Evolutionary conservation across 2,329 filamentous ascomycete species (phyloP).

Genomic region (Pochonia chlamydosporia): DNA sequence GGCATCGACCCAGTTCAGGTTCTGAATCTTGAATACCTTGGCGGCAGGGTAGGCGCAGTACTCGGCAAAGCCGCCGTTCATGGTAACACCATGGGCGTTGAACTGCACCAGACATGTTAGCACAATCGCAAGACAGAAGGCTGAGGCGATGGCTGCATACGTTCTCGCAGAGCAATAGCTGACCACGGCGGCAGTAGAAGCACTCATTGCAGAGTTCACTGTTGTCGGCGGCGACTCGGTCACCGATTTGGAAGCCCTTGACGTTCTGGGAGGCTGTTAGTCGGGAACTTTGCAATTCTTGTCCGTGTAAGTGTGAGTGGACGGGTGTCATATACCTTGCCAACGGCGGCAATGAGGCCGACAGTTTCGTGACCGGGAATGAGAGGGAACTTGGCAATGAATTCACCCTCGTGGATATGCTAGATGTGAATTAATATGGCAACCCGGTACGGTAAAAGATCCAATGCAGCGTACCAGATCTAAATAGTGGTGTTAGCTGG

Average conservation of each 20-base stretch:
- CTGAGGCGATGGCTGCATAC: conserved; percentile 11
- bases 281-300: background rate
- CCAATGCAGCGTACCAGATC: conserved; percentile 26
- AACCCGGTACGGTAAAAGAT: background rate
- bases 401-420: conserved; percentile 65
- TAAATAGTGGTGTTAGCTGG: conserved; percentile 17
- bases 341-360: conserved; percentile 55
- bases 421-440: conserved; percentile 1
- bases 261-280: conserved; percentile 36
- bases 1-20: conserved; percentile 62
- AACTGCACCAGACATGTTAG: conserved; percentile 35
- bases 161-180: conserved; percentile 63
- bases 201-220: conserved; percentile 65
- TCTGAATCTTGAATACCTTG: conserved; percentile 59
- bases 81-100: conserved; percentile 59
- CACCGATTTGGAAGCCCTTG: conserved; percentile 53
- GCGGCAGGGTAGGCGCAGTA: conserved; percentile 51
- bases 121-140: background rate
- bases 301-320: background rate
- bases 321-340: conserved; percentile 25
- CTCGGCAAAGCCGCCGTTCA: conserved; percentile 68
- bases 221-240: conserved; percentile 60
- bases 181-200: conserved; percentile 66
- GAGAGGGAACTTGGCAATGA: conserved; percentile 56
- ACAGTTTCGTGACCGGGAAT: conserved; percentile 66